Conservation (phyloP, 495 filamentous ascomycete species). For the Hyaloscypha finlandica region DNA sequence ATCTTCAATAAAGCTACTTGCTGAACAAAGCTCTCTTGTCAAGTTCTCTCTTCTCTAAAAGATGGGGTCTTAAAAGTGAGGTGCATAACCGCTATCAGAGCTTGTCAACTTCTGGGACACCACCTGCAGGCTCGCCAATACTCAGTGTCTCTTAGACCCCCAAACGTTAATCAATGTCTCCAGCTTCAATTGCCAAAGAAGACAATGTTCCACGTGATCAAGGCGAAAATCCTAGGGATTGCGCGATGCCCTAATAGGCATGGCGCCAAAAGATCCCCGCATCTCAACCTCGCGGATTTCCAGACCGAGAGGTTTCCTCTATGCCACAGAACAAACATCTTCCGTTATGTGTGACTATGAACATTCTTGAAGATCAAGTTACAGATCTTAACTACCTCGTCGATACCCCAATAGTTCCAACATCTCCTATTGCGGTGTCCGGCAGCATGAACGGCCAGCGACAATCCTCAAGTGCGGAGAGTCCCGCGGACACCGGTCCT, state of each 20-base stretch:
- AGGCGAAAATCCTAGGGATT: not conserved
- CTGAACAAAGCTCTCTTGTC: not conserved
- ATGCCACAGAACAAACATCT: not conserved
- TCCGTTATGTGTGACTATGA: constrained; percentile 40
- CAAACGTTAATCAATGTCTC: no score
- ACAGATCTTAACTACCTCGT: constrained; percentile 54
- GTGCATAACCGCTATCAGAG: no score
- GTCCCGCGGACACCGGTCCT: constrained; percentile 29
- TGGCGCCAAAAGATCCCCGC: not conserved
- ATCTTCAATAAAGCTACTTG: not conserved
- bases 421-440: constrained; percentile 23
- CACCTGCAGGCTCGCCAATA: no score
- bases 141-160: no score
- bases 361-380: constrained; percentile 56
- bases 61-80: no score
- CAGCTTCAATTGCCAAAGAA: no score
- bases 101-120: no score
- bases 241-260: not conserved
- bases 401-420: constrained; percentile 29
- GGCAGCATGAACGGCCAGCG: constrained; percentile 32
- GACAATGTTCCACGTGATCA: not conserved
- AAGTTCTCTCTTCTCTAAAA: not conserved
- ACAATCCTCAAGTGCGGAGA: constrained; percentile 34
- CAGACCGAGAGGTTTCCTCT: not conserved
- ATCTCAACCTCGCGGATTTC: not conserved